Conservation (phyloP, 2,329 filamentous ascomycete species). For the Ambrosiella beaveri region DNA sequence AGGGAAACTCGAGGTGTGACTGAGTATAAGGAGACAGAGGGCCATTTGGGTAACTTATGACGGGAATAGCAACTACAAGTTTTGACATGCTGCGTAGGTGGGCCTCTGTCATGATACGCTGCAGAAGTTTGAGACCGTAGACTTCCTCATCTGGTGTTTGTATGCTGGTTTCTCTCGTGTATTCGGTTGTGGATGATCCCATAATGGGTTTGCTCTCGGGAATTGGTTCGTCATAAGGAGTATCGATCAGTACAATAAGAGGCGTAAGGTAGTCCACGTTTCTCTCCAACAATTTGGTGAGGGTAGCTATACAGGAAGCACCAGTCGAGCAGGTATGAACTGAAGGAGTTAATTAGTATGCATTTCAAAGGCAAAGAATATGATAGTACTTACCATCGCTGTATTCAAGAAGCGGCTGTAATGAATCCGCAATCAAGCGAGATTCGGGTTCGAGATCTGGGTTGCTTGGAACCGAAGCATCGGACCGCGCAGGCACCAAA, state of each 20-base stretch:
- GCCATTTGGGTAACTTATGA: constrained; percentile 27
- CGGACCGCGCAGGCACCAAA: constrained; percentile 20
- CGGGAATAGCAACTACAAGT: constrained; percentile 37
- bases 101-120: constrained; percentile 40
- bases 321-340: constrained; percentile 39
- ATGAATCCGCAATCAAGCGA: constrained; percentile 27
- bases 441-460: constrained; percentile 21
- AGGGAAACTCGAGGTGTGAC: constrained; percentile 17
- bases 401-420: constrained; percentile 36
- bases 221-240: constrained; percentile 32
- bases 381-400: constrained; percentile 29
- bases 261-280: constrained; percentile 36
- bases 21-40: constrained; percentile 17
- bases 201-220: constrained; percentile 26
- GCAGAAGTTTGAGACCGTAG: constrained; percentile 37
- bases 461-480: constrained; percentile 15
- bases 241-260: constrained; percentile 40
- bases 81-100: constrained; percentile 38
- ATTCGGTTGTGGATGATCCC: constrained; percentile 18
- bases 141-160: constrained; percentile 30
- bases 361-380: constrained; percentile 3
- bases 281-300: constrained; percentile 35
- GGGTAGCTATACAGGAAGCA: constrained; percentile 33
- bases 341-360: constrained; percentile 17
- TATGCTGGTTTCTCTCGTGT: constrained; percentile 19